Evolutionary conservation across 2,329 filamentous ascomycete genomes (phyloP).

Genomic region (Pyrenophora seminiperda): DNA sequence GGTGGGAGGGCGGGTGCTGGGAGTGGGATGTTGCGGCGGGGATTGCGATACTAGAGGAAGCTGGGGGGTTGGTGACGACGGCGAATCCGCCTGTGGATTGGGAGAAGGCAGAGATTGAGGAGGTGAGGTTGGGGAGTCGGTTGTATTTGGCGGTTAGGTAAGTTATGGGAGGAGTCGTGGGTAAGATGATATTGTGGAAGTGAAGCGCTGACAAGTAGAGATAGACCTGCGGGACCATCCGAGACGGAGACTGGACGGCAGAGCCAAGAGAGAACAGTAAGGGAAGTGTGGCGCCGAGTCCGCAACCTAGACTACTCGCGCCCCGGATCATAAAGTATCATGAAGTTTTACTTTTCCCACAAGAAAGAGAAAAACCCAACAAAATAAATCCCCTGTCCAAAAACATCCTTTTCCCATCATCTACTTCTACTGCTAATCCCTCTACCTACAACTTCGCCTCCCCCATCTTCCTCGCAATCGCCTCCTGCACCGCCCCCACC

Average conservation of each 20-base stretch:
- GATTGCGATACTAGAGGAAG: constrained; percentile 73
- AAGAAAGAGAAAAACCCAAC: too few species aligned
- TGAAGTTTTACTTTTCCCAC: background rate
- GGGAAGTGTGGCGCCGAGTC: constrained; percentile 75
- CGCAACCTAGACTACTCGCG: constrained; percentile 68
- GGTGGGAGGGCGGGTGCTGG: constrained; percentile 84
- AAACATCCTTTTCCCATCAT: too few species aligned
- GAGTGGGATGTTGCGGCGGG: constrained; percentile 83
- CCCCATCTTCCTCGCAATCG: constrained; percentile 50
- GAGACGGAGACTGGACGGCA: constrained; percentile 66
- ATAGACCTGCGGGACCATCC: constrained; percentile 67
- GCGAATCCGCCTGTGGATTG: constrained; percentile 70
- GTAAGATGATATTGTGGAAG: too few species aligned
- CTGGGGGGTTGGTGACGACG: constrained; percentile 74
- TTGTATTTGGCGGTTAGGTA: constrained; percentile 73
- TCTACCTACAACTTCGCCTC: constrained; percentile 30
- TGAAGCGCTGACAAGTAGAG: background rate
- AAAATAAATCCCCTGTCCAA: too few species aligned
- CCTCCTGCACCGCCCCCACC: constrained; percentile 62
- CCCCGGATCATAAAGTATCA: constrained; percentile 56
- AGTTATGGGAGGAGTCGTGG: constrained; percentile 18
- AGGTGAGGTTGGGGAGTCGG: constrained; percentile 68
- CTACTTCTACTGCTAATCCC: too few species aligned
- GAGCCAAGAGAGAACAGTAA: constrained; percentile 70
- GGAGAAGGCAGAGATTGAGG: constrained; percentile 61